These are phyloP conservation scores for Neurospora sublineolata DNA, from an alignment of 495 filamentous ascomycete species.

Conservation along the genomic window DNA sequence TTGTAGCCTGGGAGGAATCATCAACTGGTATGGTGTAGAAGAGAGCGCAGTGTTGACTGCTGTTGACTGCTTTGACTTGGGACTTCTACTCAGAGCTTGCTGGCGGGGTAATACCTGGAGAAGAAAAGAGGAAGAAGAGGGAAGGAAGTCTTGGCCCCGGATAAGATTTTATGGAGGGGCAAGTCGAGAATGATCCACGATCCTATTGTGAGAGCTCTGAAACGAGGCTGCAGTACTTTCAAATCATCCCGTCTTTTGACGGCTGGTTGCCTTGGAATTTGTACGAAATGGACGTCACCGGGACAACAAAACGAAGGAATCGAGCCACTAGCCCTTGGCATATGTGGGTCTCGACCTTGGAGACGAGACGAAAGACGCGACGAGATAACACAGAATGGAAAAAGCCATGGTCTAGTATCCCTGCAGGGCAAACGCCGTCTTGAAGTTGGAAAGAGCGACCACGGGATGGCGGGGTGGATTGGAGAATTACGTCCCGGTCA, in stretches of 20 bases:
- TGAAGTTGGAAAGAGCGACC: not conserved
- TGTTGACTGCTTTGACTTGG: not conserved
- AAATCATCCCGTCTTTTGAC: not conserved
- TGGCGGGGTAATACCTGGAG: not conserved
- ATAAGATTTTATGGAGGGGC: not conserved
- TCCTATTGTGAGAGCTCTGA: not conserved
- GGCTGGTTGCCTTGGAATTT: not conserved
- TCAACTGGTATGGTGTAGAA: not conserved
- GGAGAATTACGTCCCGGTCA: not conserved
- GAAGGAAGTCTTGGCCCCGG: not conserved
- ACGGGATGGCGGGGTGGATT: not conserved
- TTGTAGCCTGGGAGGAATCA: not conserved
- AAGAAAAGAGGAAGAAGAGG: not conserved
- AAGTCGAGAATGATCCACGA: not conserved
- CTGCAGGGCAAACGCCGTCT: not conserved
- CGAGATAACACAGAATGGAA: not conserved
- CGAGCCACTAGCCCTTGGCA: not conserved
- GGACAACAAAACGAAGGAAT: not conserved
- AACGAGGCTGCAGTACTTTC: not conserved
- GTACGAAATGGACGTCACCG: not conserved
- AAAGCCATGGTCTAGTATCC: not conserved
- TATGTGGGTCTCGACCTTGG: not conserved
- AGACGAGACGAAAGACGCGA: not conserved
- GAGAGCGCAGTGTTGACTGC: not conserved
- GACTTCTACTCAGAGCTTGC: not conserved